These are phyloP conservation scores for Magnaporthiopsis rhizophila DNA, from an alignment of 2,329 filamentous ascomycete genomes.

Conservation along the genomic window DNA sequence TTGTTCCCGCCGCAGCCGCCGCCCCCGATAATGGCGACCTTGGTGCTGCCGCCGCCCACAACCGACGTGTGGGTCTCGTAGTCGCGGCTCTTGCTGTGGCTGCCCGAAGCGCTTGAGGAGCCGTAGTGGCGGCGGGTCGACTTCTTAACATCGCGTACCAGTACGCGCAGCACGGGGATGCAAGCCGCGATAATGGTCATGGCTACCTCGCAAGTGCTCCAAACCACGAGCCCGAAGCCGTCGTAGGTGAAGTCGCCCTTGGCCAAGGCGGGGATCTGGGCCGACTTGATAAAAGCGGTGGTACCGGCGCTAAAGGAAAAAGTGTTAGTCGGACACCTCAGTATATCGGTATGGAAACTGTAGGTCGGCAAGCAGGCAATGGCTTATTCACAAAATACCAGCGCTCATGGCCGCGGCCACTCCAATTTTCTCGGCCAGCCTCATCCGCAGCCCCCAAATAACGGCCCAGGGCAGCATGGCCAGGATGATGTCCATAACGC, in stretches of 20 bases:
- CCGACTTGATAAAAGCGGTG: conserved; percentile 19
- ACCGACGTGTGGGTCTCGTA: too few species aligned
- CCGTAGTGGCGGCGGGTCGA: conserved; percentile 3
- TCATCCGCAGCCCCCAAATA: conserved; percentile 21
- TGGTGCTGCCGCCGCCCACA: neutral
- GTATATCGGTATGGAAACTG: too few species aligned
- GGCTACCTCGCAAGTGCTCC: conserved; percentile 23
- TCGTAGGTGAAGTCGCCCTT: conserved; percentile 12
- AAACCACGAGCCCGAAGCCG: conserved; percentile 17
- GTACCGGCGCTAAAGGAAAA: conserved; percentile 15
- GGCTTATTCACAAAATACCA: conserved; percentile 19
- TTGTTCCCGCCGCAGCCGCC: neutral
- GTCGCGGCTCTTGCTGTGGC: too few species aligned
- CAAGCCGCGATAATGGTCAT: conserved; percentile 27
- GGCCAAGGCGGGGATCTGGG: conserved; percentile 11
- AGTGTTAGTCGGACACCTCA: too few species aligned
- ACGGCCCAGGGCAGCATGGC: conserved; percentile 22
- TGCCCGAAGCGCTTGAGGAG: neutral
- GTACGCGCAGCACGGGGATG: conserved; percentile 22
- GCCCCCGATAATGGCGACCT: neutral
- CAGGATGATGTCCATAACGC: conserved; percentile 17
- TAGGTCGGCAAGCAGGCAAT: neutral
- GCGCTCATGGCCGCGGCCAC: conserved; percentile 24
- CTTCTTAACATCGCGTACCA: conserved; percentile 13
- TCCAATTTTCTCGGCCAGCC: conserved; percentile 20